These are phyloP conservation scores for Ogataea pignaliae DNA, from an alignment of 805 yeast genomes.

Conservation along the genomic window DNA sequence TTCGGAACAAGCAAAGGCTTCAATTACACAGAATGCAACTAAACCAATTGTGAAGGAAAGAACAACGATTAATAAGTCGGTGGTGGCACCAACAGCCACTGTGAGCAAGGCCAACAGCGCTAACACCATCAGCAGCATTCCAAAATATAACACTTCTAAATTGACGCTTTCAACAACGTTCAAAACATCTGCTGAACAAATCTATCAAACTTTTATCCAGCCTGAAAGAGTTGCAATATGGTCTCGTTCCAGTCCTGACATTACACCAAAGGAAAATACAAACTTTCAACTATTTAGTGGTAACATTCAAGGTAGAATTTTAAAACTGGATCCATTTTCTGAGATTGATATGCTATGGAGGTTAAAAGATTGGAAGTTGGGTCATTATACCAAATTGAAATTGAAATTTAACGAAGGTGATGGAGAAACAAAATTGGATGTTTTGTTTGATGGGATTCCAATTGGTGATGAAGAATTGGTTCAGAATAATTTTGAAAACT, in stretches of 20 bases:
- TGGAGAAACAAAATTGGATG: constrained; percentile 79
- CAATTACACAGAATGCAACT: constrained; percentile 31
- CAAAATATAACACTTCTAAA: constrained; percentile 77
- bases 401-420: constrained; percentile 70
- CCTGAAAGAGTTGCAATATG: constrained; percentile 82
- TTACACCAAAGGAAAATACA: constrained; percentile 58
- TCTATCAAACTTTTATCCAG: constrained; percentile 72
- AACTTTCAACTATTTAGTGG: constrained; percentile 80
- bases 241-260: constrained; percentile 70
- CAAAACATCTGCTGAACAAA: constrained; percentile 82
- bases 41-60: constrained; percentile 26
- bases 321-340: constrained; percentile 53
- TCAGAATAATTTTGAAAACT: constrained; percentile 78
- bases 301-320: constrained; percentile 68
- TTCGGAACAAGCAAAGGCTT: constrained; percentile 19
- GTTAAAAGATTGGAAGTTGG: constrained; percentile 81
- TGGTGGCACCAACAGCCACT: constrained; percentile 10
- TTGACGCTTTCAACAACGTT: constrained; percentile 74
- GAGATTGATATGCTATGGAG: constrained; percentile 79
- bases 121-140: constrained; percentile 26
- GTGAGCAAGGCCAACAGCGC: background rate
- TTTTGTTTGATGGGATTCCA: constrained; percentile 84
- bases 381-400: constrained; percentile 67
- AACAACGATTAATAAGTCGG: constrained; percentile 24
- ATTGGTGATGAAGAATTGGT: constrained; percentile 92